These are phyloP conservation scores for Moricandia arvensis DNA, from an alignment of 345 rosid species.

Conservation along the genomic window DNA sequence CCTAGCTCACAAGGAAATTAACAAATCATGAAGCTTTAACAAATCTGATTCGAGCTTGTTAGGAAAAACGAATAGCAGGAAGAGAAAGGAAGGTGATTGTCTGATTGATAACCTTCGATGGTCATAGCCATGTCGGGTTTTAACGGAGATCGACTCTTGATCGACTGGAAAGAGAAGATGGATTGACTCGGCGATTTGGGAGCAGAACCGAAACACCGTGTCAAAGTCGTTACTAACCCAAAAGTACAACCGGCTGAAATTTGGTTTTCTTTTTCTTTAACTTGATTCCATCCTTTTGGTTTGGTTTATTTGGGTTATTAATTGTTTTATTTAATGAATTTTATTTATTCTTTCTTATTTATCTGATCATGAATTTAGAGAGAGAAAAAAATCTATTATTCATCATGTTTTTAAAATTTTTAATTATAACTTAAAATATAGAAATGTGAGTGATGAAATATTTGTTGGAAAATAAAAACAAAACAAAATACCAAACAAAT, in stretches of 20 bases:
- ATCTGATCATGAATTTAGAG: not conserved
- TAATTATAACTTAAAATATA: not conserved
- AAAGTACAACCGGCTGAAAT: slow-evolving; percentile 15
- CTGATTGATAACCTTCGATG: slow-evolving; percentile 53
- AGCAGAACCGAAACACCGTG: slow-evolving; percentile 4
- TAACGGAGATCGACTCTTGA: slow-evolving; percentile 27
- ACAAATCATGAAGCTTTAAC: not conserved
- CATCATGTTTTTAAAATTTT: not conserved
- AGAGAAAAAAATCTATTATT: no score
- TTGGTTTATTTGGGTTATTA: not conserved
- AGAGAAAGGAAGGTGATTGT: not conserved
- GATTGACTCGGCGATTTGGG: not conserved
- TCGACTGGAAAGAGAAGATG: not conserved
- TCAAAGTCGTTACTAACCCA: slow-evolving; percentile 12
- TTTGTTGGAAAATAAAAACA: not conserved
- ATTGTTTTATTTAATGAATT: not conserved
- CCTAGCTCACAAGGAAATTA: slow-evolving; percentile 13
- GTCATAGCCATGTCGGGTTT: slow-evolving; percentile 71
- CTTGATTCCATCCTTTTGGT: not conserved
- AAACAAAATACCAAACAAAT: not conserved
- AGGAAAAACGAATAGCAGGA: not conserved
- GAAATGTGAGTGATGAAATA: not conserved
- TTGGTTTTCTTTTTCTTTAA: slow-evolving; percentile 6
- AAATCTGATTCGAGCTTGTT: not conserved
- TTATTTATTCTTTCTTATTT: not conserved